Evolutionary conservation across 345 rosid genomes (phyloP).

Genomic region (Carallia pectinifolia): DNA sequence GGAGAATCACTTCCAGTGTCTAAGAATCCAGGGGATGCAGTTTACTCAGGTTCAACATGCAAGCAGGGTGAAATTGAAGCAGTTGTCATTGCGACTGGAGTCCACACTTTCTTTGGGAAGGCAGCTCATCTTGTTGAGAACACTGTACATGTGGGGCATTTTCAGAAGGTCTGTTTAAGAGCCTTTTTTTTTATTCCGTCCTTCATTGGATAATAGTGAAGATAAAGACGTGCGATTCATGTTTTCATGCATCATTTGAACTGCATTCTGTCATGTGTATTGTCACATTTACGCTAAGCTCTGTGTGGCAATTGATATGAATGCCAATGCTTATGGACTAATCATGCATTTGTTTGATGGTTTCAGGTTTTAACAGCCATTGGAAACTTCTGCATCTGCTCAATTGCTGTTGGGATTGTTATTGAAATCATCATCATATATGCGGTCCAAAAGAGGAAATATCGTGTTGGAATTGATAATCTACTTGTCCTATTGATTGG

Average conservation of each 20-base stretch:
- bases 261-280: not conserved
- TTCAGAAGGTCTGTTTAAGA: slow-evolving; percentile 25
- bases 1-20: slow-evolving; percentile 54
- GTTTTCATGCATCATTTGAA: not conserved
- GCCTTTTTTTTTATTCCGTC: not conserved
- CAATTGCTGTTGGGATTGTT: slow-evolving; percentile 38
- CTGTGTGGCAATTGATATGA: not conserved
- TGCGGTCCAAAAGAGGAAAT: slow-evolving; percentile 40
- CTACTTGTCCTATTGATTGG: slow-evolving; percentile 59
- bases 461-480: slow-evolving; percentile 55
- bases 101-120: slow-evolving; percentile 40
- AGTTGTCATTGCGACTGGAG: slow-evolving; percentile 42
- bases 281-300: not conserved
- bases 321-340: not conserved
- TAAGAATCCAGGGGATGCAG: slow-evolving; percentile 34
- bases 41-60: slow-evolving; percentile 43
- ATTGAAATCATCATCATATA: slow-evolving; percentile 37
- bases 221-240: not conserved
- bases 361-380: slow-evolving; percentile 38
- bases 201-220: not conserved
- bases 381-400: slow-evolving; percentile 46
- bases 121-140: slow-evolving; percentile 47
- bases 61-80: slow-evolving; percentile 47
- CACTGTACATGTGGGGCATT: slow-evolving; percentile 38
- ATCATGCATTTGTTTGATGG: slow-evolving; percentile 8